Evolutionary conservation across 352 stramenopile genomes (phyloP), one percentile per base, ranked within the genome.

Genomic region (Pythium phragmiticola): DNA sequence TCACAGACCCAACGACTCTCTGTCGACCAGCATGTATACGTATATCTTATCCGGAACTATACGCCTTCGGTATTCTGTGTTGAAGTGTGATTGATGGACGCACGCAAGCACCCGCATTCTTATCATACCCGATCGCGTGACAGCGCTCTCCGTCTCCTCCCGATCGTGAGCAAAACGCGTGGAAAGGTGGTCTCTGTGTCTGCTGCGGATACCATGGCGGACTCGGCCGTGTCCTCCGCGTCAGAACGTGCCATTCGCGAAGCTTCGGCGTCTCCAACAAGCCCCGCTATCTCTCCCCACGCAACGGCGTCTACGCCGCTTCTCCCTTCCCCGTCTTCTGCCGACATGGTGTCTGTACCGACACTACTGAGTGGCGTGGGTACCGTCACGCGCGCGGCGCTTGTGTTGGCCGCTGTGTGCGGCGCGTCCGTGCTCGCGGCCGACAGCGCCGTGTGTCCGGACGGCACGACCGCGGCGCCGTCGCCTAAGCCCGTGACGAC

Each of bases 341-440:
- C 17, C 6, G 39, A 16, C 13, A 46, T 46, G 39, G 39, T 19
- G 13, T 4, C 39, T 17, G 17, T 19, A 7, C 6, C 39, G 8
- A 46, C 11, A 8, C 9, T 21, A n/a, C 11, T 17, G 14, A 33
- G n/a, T 17, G 33, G 51, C 3, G 34, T 63, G n/a, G 21, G 57
- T n/a, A 21, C 28, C 33, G 53, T 47, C 13, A 16, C 33, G 3
- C 57, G 57, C 34, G 57, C 57, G 13, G 57, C 57, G 0, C 30
- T 63, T 30, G 43, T 48, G 12, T 30, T 63, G n/a, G 57, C 34
- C 4, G 57, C 45, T 0, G 57, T 63, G 9, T 63, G 55, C 19
- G 43, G 55, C 28, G 55, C 43, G 17, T 57, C 51, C 6, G 34
- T 43, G 33, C 33, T 57, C 33, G 51, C 51, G 6, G 36, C 8